Conservation (phyloP, 768 basidiomycete species). For the Tulasnella sp. region DNA sequence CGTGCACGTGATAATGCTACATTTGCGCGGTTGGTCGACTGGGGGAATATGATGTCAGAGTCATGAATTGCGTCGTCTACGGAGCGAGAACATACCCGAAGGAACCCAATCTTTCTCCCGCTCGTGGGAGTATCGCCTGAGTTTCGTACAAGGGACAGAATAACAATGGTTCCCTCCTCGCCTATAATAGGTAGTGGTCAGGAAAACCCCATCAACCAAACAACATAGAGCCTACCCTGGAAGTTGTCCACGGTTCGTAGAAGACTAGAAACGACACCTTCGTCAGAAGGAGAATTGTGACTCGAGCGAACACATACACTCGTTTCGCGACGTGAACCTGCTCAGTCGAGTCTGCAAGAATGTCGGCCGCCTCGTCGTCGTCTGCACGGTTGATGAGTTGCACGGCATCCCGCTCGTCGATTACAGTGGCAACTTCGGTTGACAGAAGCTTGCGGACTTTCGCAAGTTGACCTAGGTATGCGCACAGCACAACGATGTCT, state of each 20-base stretch:
- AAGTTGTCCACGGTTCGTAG: conserved; percentile 78
- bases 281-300: too few relatives aligned
- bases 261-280: conserved; percentile 36
- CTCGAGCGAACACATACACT: conserved; percentile 45
- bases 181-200: neutral
- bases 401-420: conserved; percentile 70
- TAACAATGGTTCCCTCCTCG: conserved; percentile 58
- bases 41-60: neutral
- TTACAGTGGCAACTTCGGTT: conserved; percentile 59
- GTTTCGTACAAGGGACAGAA: conserved; percentile 75
- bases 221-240: conserved; percentile 46
- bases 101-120: conserved; percentile 60
- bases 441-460: conserved; percentile 51
- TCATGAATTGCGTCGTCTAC: too few relatives aligned
- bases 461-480: conserved; percentile 57
- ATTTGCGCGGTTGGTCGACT: conserved; percentile 50
- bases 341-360: conserved; percentile 38
- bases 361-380: conserved; percentile 33
- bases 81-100: conserved; percentile 19
- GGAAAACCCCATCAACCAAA: neutral
- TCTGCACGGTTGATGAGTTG: conserved; percentile 57
- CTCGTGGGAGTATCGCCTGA: conserved; percentile 47
- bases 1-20: conserved; percentile 28
- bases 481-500: conserved; percentile 59
- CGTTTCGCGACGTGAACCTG: conserved; percentile 58